Evolutionary conservation across 2,329 filamentous ascomycete genomes (phyloP), one percentile per base, ranked within the genome.

Genomic region (Fusarium anguioides): DNA sequence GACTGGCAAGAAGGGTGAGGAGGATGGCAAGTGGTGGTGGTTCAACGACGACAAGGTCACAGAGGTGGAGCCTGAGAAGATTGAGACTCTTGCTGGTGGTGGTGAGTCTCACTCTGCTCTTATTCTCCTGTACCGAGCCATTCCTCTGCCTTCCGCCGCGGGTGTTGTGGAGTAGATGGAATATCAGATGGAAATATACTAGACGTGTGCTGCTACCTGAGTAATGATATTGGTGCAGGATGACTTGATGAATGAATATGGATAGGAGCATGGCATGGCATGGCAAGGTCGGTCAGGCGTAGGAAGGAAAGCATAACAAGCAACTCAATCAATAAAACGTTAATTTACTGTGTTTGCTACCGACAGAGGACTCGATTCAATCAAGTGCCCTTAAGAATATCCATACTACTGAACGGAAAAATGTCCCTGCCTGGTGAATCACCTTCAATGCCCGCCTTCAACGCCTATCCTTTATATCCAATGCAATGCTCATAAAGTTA

Each of bases 21-120:
- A 97, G 75, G 93, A 97, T 75, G 94, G 92, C 71, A 97, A 94
- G 74, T 99, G 96, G 96, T 99, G 96, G 95, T 99, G 96, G 95
- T 99, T 99, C 86, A 98, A 99, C 79, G 96, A 99, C 74, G 95
- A 99, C 76, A 96, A 94, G 82, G 96, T 99, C 31, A 89, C 91
- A 15, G 96, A 99, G 82, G 96, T 99, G 26, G 89, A 93, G 17
- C 84, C 88, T 24, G 95, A 98, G 73, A 96, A 97, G 83, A 96
- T 99, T 69, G 92, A 95, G 76, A 91, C 90, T 5, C 85, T 99
- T 49, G 87, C 94, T 48, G 96, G 96, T 60, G 96, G 96, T 74
- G 95, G 94, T 69, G 92, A 96, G 80, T 91, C 89, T 52, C 92
- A 96, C 79, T 94, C 91, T 48, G 92, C 92, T 26, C 84, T 96